phyloP scores from a whole-genome alignment of 2,329 filamentous ascomycete species.

The Venturia nashicola region DNA sequence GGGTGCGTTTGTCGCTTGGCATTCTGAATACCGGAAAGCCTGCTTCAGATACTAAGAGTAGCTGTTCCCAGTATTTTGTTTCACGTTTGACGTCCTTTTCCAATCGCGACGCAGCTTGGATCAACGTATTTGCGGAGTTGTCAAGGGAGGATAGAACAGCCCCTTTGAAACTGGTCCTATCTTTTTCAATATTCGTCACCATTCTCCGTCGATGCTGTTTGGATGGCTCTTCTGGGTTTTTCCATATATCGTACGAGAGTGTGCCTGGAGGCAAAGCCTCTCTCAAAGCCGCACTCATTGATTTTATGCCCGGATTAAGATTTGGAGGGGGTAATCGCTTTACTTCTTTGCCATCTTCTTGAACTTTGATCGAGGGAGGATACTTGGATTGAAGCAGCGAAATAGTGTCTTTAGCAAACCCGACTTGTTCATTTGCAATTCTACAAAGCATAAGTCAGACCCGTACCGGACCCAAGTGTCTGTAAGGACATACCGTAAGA shows the following conservation, averaged over 20 bases:
- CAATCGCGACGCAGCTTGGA: conserved; percentile 59
- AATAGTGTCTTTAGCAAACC: conserved; percentile 67
- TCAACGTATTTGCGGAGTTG: conserved; percentile 59
- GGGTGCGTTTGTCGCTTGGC: conserved; percentile 57
- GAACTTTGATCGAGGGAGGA: conserved; percentile 23
- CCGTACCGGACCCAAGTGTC: neutral
- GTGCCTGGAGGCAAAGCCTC: conserved; percentile 62
- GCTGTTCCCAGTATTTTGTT: conserved; percentile 77
- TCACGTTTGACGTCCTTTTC: conserved; percentile 69
- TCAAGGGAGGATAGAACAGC: conserved; percentile 72
- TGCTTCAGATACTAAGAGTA: conserved; percentile 66
- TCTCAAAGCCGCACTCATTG: conserved; percentile 59
- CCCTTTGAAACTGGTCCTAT: conserved; percentile 45
- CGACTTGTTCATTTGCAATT: conserved; percentile 45
- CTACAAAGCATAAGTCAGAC: conserved; percentile 9
- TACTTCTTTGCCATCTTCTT: neutral
- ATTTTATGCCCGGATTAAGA: conserved; percentile 32
- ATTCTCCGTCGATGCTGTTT: conserved; percentile 20
- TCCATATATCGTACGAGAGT: conserved; percentile 51
- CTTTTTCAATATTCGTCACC: conserved; percentile 41
- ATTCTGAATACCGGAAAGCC: conserved; percentile 79
- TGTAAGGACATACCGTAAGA: conserved; percentile 22
- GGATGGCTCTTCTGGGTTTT: conserved; percentile 26
- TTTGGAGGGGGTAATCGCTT: neutral
- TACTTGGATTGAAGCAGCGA: conserved; percentile 78